Evolutionary conservation across 495 filamentous ascomycete species (phyloP), one percentile per base, ranked within the genome.

Genomic region (Penicillium riverlandense): DNA sequence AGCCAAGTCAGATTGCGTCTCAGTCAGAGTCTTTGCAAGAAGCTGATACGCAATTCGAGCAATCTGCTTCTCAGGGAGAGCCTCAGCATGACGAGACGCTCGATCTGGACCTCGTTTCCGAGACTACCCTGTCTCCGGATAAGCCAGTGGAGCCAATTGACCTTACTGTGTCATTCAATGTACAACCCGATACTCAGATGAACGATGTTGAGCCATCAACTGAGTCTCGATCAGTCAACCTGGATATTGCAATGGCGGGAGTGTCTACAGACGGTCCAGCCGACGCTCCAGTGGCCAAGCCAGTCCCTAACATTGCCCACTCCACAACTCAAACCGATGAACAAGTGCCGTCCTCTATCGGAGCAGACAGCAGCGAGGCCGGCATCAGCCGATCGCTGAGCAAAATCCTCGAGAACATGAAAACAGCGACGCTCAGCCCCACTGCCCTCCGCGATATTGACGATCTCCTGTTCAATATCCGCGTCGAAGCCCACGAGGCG

Each of bases 381-480:
- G 53, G 49, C 34, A 74, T 86, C 38, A 65, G 74, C 46, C 51
- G 45, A 33, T 69, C 75, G 13, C 62, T 86, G 5, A 70, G 62
- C 28, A 66, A 55, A 10, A 50, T 81, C 0, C 59, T 85, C 31
- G 66, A 66, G 27, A 63, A 73, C 33, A 69, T 84, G 41, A 71
- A 75, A 43, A 50, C 52, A 10, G 70, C 73, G 34, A 65, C 58
- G 27, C 52, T 85, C 43, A 70, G 73, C 14, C 62, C 72, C 8
- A 54, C 68, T 37, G 71, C 78, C 41, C 67, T 80, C 29, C 72
- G 72, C 31, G 67, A 77, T 50, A 72, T 85, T 43, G 83, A 87
- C 47, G 78, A 84, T 49, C 58, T 84, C 54, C 73, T 85, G 46
- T 81, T 83, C 66, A 78, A 85, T 55, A 76, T 82, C 53, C 80